Conservation (phyloP, 495 filamentous ascomycete species). For the Hypoxylon subgilvum region DNA sequence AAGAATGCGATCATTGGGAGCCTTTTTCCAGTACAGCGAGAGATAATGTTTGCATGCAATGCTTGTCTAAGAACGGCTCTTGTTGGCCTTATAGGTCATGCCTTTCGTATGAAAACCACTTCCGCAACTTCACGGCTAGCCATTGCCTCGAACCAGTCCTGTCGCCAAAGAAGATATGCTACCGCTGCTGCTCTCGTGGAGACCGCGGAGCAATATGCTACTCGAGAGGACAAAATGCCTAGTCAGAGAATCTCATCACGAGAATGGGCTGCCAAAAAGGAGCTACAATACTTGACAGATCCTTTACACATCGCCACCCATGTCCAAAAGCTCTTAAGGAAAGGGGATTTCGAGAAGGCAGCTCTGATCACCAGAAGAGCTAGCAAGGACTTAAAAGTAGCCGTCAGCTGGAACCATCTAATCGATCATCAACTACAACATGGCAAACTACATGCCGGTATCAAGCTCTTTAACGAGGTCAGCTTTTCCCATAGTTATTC, state of each 20-base stretch:
- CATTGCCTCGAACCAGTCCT: neutral
- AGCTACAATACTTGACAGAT: slow-evolving; percentile 70
- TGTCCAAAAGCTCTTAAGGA: slow-evolving; percentile 60
- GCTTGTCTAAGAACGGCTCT: slow-evolving; percentile 43
- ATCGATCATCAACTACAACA: slow-evolving; percentile 72
- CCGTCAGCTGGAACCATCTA: slow-evolving; percentile 86
- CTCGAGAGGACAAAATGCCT: slow-evolving; percentile 1
- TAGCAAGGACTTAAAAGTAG: slow-evolving; percentile 62
- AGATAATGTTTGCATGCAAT: slow-evolving; percentile 50
- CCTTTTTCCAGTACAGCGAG: neutral
- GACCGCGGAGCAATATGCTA: neutral
- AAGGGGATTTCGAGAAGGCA: slow-evolving; percentile 66
- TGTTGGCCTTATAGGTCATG: slow-evolving; percentile 6
- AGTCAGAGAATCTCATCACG: slow-evolving; percentile 34
- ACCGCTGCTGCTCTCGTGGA: neutral
- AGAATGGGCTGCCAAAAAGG: slow-evolving; percentile 50
- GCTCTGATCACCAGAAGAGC: slow-evolving; percentile 68
- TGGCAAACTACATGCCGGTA: slow-evolving; percentile 62
- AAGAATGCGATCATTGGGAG: neutral
- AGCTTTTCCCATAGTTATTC: slow-evolving; percentile 27
- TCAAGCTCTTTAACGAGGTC: slow-evolving; percentile 86
- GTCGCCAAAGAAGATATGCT: slow-evolving; percentile 17
- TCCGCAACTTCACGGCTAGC: neutral
- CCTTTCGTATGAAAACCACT: slow-evolving; percentile 7
- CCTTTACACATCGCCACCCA: slow-evolving; percentile 69